phyloP scores from a whole-genome alignment of 192 early-diverging fungal genomes.

The Rhizoclosmatium globosum region DNA sequence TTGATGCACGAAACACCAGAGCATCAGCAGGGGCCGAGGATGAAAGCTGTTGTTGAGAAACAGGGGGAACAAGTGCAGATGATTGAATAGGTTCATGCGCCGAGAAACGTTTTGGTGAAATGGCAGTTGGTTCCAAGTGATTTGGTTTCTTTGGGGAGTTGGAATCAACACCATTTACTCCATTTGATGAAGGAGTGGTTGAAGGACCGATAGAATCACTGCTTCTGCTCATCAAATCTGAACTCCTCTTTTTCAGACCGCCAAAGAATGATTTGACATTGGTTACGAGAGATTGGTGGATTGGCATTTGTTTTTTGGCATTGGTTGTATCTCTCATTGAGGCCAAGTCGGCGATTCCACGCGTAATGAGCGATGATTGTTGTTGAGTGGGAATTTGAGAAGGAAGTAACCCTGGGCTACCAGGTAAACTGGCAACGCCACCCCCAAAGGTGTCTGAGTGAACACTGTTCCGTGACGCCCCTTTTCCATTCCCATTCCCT shows the following conservation, averaged over 20 bases:
- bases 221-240: not conserved
- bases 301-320: not conserved
- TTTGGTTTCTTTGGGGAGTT: no score
- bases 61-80: no score
- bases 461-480: not conserved
- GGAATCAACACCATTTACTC: no score
- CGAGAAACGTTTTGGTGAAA: not conserved
- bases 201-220: not conserved
- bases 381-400: not conserved
- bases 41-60: not conserved
- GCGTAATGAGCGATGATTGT: not conserved
- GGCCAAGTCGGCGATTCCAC: not conserved
- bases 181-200: not conserved
- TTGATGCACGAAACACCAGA: not conserved
- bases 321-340: not conserved
- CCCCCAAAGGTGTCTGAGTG: not conserved
- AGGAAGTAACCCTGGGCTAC: not conserved
- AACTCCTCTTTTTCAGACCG: not conserved
- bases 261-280: slow-evolving; percentile 26
- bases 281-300: not conserved
- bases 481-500: no score
- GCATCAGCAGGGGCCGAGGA: not conserved
- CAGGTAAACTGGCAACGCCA: not conserved
- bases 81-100: not conserved
- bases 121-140: no score